Conservation (phyloP, 1,284 basidiomycete genomes). For the Trichosporon faecale region DNA sequence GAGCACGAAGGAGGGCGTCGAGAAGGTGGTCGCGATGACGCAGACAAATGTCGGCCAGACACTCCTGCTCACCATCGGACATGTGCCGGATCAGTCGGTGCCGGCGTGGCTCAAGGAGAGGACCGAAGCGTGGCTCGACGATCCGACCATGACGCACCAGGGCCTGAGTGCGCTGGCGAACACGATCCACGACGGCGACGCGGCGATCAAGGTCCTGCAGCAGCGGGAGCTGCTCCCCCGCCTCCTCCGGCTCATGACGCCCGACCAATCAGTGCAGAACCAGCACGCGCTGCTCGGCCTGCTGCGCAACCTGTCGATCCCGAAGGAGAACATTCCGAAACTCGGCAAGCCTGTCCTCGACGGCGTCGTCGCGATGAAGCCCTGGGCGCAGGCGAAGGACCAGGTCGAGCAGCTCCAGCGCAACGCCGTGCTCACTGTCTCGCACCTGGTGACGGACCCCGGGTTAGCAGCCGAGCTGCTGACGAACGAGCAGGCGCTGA, state of each 20-base stretch:
- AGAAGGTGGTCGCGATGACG: not conserved
- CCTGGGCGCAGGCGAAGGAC: slow-evolving; percentile 1
- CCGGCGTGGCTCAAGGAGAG: not conserved
- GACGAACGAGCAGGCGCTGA: slow-evolving; percentile 7
- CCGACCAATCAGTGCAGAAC: not conserved
- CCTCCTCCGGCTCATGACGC: not conserved
- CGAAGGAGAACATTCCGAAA: not conserved
- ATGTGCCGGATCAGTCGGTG: not conserved
- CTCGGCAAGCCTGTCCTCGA: slow-evolving; percentile 7
- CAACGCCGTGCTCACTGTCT: slow-evolving; percentile 6
- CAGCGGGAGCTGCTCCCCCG: not conserved
- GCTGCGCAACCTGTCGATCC: slow-evolving; percentile 15
- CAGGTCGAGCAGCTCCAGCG: slow-evolving; percentile 7
- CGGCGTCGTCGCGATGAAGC: not conserved
- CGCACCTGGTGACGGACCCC: not conserved
- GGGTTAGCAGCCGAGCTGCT: not conserved
- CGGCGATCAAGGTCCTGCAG: not conserved
- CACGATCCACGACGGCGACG: not conserved
- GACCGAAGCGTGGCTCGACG: slow-evolving; percentile 9
- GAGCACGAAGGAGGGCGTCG: not conserved
- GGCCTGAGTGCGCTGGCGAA: slow-evolving; percentile 1
- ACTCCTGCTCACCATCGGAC: slow-evolving; percentile 3
- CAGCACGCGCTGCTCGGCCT: slow-evolving; percentile 15
- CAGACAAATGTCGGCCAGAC: not conserved
- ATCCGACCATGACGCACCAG: not conserved